Evolutionary conservation across 2,329 filamentous ascomycete species (phyloP).

Genomic region (Aspergillus ochraceoroseus): DNA sequence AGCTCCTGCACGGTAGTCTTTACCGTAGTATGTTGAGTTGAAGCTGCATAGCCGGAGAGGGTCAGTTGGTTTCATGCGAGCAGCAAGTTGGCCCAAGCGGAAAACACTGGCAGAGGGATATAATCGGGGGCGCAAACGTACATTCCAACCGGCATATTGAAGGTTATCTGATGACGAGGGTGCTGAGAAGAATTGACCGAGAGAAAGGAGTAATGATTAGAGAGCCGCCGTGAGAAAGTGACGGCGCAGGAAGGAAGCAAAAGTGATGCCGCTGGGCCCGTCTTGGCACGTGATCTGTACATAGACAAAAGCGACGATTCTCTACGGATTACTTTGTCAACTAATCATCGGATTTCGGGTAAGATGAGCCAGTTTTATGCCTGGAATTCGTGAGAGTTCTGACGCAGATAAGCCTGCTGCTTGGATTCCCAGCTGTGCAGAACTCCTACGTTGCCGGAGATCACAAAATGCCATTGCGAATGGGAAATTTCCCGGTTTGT

Average conservation of each 20-base stretch:
- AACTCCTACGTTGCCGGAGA: neutral
- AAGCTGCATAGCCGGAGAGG: conserved; percentile 42
- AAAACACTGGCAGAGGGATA: neutral
- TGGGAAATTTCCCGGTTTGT: neutral
- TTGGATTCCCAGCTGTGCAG: neutral
- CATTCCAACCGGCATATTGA: conserved; percentile 19
- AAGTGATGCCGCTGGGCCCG: conserved; percentile 1
- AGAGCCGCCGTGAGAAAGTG: neutral
- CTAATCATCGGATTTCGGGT: too few relatives aligned
- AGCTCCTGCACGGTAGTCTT: conserved; percentile 75
- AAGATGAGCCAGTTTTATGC: too few relatives aligned
- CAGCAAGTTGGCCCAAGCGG: neutral
- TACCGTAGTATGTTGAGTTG: conserved; percentile 87
- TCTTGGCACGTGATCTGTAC: conserved; percentile 4
- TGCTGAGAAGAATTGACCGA: neutral
- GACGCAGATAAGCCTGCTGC: neutral
- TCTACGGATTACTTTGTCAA: too few relatives aligned
- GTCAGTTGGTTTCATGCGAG: conserved; percentile 2
- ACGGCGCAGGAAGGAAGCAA: conserved; percentile 2
- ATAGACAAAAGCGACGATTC: too few relatives aligned
- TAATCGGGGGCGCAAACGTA: conserved; percentile 7
- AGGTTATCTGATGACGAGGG: neutral
- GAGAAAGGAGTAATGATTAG: neutral
- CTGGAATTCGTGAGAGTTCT: too few relatives aligned
- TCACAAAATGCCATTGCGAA: neutral